phyloP scores from a whole-genome alignment of 148 eudicot species.

The Salicornia ramosissima region DNA sequence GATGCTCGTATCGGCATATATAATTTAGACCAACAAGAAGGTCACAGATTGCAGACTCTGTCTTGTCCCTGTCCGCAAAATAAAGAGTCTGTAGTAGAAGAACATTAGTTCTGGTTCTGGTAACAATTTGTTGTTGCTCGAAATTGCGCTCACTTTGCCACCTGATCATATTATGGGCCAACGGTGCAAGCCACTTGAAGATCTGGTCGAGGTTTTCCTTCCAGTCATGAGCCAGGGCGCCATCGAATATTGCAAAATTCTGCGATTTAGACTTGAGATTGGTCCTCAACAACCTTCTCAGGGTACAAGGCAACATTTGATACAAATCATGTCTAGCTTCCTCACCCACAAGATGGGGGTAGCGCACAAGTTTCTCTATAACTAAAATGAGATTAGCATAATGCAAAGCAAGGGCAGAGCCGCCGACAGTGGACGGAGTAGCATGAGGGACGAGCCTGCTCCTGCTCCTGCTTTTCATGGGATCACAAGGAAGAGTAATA shows the following conservation, averaged over 20 bases:
- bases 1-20: slow-evolving; percentile 87
- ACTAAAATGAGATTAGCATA: slow-evolving; percentile 84
- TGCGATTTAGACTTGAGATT: slow-evolving; percentile 58
- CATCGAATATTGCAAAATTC: slow-evolving; percentile 74
- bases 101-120: slow-evolving; percentile 60
- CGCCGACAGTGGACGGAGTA: slow-evolving; percentile 67
- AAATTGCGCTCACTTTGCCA: slow-evolving; percentile 95
- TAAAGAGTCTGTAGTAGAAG: slow-evolving; percentile 82
- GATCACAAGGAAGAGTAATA: slow-evolving; percentile 15
- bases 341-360: slow-evolving; percentile 84
- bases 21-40: slow-evolving; percentile 75
- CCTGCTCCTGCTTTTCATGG: too few relatives aligned
- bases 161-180: slow-evolving; percentile 89
- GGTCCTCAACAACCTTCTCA: slow-evolving; percentile 51
- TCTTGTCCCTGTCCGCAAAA: slow-evolving; percentile 72
- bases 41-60: slow-evolving; percentile 76
- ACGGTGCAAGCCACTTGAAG: slow-evolving; percentile 72
- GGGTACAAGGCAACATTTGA: slow-evolving; percentile 82
- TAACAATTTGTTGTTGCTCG: slow-evolving; percentile 80
- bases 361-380: slow-evolving; percentile 72
- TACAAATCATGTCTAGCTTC: slow-evolving; percentile 90
- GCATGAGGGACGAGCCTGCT: slow-evolving; percentile 54
- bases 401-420: slow-evolving; percentile 85
- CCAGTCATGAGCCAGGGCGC: slow-evolving; percentile 86
- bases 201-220: slow-evolving; percentile 58